phyloP scores from a whole-genome alignment of 2,329 filamentous ascomycete species.

The Fusarium avenaceum region DNA sequence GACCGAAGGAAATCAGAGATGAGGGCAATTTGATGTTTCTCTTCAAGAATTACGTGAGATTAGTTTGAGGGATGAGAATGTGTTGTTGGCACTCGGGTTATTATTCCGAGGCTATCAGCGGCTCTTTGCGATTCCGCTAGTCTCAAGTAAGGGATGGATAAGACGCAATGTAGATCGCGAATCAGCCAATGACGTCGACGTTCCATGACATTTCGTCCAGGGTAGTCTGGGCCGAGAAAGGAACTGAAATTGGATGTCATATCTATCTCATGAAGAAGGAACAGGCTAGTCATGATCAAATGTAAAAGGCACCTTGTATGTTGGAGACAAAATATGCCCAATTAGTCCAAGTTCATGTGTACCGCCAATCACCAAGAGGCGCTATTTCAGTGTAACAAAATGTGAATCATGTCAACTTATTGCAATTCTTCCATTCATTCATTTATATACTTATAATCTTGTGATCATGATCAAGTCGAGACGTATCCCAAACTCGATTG shows the following conservation, averaged over 20 bases:
- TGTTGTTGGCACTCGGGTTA: constrained; percentile 4
- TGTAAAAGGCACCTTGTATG: background rate
- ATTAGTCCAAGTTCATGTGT: background rate
- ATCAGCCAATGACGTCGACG: constrained; percentile 32
- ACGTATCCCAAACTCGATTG: background rate
- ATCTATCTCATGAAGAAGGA: background rate
- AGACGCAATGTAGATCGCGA: constrained; percentile 4
- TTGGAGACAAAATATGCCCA: background rate
- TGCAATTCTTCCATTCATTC: constrained; percentile 27
- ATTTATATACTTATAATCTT: constrained; percentile 33
- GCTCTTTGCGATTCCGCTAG: constrained; percentile 15
- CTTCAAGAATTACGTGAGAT: constrained; percentile 16
- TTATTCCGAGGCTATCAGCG: constrained; percentile 20
- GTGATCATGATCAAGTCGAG: constrained; percentile 18
- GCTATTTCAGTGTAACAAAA: background rate
- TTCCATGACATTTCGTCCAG: background rate
- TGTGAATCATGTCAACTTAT: background rate
- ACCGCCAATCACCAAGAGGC: background rate
- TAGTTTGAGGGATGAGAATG: background rate
- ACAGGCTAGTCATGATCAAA: background rate
- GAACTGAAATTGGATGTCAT: constrained; percentile 1
- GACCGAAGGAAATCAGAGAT: background rate
- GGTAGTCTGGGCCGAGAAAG: constrained; percentile 16
- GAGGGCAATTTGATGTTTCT: background rate
- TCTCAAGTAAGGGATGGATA: constrained; percentile 5